Percentiles rank a stretch among this genome's conserved stretches.
These are phyloP conservation scores for Ceratobasidium sp. DNA, from an alignment of 1,284 basidiomycete species.

Conservation along the genomic window DNA sequence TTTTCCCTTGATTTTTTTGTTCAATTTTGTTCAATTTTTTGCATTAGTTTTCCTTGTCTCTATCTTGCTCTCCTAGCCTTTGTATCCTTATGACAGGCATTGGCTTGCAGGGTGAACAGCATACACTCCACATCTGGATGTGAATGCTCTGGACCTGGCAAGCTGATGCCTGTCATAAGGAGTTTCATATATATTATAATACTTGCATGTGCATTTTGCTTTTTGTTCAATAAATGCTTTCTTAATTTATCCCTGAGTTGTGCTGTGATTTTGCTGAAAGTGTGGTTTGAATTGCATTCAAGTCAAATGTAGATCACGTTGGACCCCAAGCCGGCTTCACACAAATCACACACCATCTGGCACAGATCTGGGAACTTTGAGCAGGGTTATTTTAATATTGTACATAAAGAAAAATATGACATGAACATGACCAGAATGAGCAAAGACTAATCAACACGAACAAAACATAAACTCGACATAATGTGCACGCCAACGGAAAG, in stretches of 20 bases:
- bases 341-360: not conserved
- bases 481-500: constrained; percentile 12
- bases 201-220: not conserved
- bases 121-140: not conserved
- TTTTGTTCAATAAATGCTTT: not conserved
- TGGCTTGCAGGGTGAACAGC: constrained; percentile 7
- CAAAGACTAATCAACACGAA: too few relatives aligned
- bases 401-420: not conserved
- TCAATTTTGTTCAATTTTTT: not conserved
- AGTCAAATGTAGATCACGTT: too few relatives aligned
- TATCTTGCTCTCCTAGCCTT: not conserved
- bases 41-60: not conserved
- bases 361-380: not conserved
- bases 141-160: constrained; percentile 6
- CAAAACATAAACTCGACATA: too few relatives aligned
- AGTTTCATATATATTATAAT: not conserved
- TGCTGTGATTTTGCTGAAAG: not conserved
- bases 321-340: too few relatives aligned
- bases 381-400: not conserved
- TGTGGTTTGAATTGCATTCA: too few relatives aligned
- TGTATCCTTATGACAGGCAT: constrained; percentile 12
- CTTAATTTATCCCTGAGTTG: not conserved
- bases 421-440: not conserved
- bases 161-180: constrained; percentile 26
- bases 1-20: not conserved